A percentile compares a stretch with the other conserved stretches of the same genome.
phyloP scores from a whole-genome alignment of 2,329 filamentous ascomycete species.

The Colletotrichum brevisporum region DNA sequence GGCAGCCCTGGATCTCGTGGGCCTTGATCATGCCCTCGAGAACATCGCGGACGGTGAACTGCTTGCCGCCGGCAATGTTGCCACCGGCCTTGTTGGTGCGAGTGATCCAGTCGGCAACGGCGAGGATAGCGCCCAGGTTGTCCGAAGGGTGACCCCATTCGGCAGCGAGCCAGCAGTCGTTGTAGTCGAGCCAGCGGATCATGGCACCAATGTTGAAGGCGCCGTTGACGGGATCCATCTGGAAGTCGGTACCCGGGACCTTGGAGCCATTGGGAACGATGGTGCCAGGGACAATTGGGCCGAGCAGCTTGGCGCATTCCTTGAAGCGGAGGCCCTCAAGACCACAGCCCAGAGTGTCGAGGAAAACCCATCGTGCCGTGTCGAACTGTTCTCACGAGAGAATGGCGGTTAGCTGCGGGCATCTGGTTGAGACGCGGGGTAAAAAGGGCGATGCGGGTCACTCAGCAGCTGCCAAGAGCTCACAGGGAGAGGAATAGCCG shows the following conservation, averaged over 20 bases:
- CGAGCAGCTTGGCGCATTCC: slow-evolving; percentile 95
- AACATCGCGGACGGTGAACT: slow-evolving; percentile 90
- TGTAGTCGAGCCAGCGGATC: slow-evolving; percentile 99
- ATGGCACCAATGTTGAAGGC: slow-evolving; percentile 99
- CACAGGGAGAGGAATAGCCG: not conserved
- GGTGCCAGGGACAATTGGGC: slow-evolving; percentile 91
- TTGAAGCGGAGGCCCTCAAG: slow-evolving; percentile 96
- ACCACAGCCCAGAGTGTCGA: slow-evolving; percentile 97
- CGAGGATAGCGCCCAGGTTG: slow-evolving; percentile 96
- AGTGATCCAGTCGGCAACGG: slow-evolving; percentile 97
- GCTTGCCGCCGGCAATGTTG: slow-evolving; percentile 89
- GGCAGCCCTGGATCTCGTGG: slow-evolving; percentile 97
- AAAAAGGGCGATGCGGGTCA: slow-evolving; percentile 28
- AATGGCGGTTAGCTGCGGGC: slow-evolving; percentile 47
- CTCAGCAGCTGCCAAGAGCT: not conserved
- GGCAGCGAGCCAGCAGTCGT: slow-evolving; percentile 99
- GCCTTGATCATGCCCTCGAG: slow-evolving; percentile 99
- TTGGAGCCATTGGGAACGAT: slow-evolving; percentile 91
- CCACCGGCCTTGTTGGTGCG: slow-evolving; percentile 83
- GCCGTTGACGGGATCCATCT: slow-evolving; percentile 94
- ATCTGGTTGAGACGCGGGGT: slow-evolving; percentile 41
- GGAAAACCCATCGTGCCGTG: slow-evolving; percentile 95
- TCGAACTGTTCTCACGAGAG: slow-evolving; percentile 75
- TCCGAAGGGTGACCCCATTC: slow-evolving; percentile 99
- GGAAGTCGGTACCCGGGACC: slow-evolving; percentile 92